Evolutionary conservation across 106 monocot genomes (phyloP).

Genomic region (Dendrobium nobile): DNA sequence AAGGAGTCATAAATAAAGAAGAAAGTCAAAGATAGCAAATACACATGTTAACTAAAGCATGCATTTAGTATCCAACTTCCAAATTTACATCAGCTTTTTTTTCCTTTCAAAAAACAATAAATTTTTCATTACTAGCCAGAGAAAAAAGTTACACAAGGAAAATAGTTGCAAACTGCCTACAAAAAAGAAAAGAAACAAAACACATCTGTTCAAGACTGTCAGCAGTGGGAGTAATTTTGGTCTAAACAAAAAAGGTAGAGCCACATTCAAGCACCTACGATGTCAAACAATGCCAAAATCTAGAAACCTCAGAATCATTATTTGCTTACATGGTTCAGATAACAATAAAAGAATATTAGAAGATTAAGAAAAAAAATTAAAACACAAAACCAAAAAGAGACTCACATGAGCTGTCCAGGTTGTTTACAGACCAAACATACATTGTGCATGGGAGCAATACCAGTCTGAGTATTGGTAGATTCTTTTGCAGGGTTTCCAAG

Average conservation of each 20-base stretch:
- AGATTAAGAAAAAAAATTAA: background rate
- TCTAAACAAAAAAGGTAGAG: too few species aligned
- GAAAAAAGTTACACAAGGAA: too few species aligned
- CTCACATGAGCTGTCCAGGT: constrained; percentile 7
- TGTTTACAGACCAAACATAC: constrained; percentile 5
- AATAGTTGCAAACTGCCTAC: too few species aligned
- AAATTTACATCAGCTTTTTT: background rate
- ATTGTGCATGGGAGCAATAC: background rate
- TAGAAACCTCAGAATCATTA: background rate
- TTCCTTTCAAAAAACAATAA: too few species aligned
- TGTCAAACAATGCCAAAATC: too few species aligned
- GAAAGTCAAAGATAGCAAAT: background rate
- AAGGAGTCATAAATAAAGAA: background rate
- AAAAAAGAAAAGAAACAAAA: too few species aligned
- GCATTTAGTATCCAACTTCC: background rate
- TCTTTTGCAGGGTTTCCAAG: background rate
- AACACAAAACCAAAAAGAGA: background rate
- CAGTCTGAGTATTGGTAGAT: too few species aligned
- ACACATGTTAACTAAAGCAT: background rate
- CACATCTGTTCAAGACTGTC: too few species aligned
- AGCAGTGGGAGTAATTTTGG: too few species aligned
- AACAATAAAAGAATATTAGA: background rate
- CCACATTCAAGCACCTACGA: too few species aligned
- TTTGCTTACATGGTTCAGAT: background rate
- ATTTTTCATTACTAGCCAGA: too few species aligned